Conservation (phyloP, 306 rosid genomes). For the Purshia tridentata region DNA sequence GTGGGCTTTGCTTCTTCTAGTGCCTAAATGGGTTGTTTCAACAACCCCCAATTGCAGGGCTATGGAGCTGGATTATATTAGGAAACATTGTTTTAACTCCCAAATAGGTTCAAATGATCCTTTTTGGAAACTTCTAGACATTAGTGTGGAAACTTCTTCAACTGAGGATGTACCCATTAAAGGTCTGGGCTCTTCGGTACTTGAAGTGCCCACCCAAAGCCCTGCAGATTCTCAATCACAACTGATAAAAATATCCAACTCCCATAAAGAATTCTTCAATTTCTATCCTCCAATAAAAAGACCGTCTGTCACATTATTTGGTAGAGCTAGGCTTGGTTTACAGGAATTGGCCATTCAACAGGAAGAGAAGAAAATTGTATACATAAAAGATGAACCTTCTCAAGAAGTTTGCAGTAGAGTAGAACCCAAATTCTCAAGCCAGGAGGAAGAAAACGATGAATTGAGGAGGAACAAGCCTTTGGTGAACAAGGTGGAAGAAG, state of each 20-base stretch:
- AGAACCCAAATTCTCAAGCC: conserved; percentile 22
- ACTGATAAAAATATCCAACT: conserved; percentile 33
- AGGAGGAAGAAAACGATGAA: conserved; percentile 31
- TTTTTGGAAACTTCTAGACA: conserved; percentile 60
- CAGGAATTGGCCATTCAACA: conserved; percentile 36
- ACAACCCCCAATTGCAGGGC: conserved; percentile 80
- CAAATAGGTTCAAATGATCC: conserved; percentile 37
- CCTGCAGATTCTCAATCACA: conserved; percentile 33
- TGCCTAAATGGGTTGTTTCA: conserved; percentile 88
- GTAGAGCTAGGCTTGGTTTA: conserved; percentile 66
- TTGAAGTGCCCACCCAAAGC: conserved; percentile 40
- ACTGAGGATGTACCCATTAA: conserved; percentile 26
- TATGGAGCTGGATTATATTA: conserved; percentile 64
- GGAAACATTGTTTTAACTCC: conserved; percentile 53
- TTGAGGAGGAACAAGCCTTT: conserved; percentile 27
- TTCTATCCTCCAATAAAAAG: conserved; percentile 42
- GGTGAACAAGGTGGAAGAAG: conserved; percentile 19
- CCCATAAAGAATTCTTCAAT: conserved; percentile 25
- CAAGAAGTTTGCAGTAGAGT: conserved; percentile 30
- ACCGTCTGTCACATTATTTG: conserved; percentile 61
- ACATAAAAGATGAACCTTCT: conserved; percentile 27
- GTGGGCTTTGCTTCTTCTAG: conserved; percentile 73
- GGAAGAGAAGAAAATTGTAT: conserved; percentile 28
- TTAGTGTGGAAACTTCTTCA: conserved; percentile 37
- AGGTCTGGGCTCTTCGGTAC: conserved; percentile 23